Evolutionary conservation across 2,329 filamentous ascomycete genomes (phyloP), one percentile per base, ranked within the genome.

Genomic region (Emericellopsis atlantica): DNA sequence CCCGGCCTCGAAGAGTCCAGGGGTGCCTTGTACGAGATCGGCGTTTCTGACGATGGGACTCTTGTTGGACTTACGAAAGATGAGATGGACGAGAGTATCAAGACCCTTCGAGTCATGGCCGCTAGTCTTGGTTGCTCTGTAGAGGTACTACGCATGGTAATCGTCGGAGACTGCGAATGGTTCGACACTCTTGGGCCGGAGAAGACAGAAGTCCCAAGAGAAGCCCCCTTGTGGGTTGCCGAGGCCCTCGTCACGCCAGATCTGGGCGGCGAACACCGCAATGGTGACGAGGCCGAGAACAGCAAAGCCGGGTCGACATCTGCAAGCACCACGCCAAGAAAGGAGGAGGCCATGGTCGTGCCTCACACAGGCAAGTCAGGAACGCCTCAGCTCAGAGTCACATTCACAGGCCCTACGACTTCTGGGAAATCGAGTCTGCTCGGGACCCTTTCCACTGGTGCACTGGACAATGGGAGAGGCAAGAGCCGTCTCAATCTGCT

Each of bases 11-110:
- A 96, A 56, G 89, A 95, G 56, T 95, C 88, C 14, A 82, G 86
- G 49, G 92, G 92, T 5, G 92, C 92, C 1, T 62, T 96, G 39
- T 98, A 98, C 51, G 90, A 98, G 59, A 94, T 98, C 57, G 92
- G 92, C 0, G 88, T 98, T 9, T 84, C 89, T 23, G 92, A 98
- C 57, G 88, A 96, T 62, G 92, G 92, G 7, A 87, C 83, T 0
- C 79, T 98, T 43, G 77, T 95, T 34, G 92, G 92, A 0, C 67
- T 98, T 37, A 84, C 86, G 2, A 79, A 84, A 48, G 88, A 95
- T 54, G 92, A 98, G 60, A 76, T 98, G 70, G 77, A 90, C 45
- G 90, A 96, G 60, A 95, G 88, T 56, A 69, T 96, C 45, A 74
- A 74, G 34, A 95, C 89, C 43, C 64, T 98, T 32, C 77, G 80